Percentiles rank a stretch among this genome's conserved stretches.
Conservation (phyloP, 345 rosid species). For the Mangifera indica region DNA sequence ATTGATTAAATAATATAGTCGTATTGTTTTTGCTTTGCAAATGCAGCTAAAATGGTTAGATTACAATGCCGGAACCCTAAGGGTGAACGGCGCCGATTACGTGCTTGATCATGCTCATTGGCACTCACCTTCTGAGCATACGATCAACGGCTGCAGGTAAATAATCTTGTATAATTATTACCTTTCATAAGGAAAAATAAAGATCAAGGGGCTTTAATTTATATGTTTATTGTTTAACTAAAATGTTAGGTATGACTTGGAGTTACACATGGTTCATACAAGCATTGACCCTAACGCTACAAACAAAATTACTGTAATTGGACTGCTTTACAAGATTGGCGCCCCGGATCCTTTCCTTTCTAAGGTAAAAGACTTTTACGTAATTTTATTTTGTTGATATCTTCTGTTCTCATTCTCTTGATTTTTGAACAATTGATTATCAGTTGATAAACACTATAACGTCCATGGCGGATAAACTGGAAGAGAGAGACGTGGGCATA, state of each 20-base stretch:
- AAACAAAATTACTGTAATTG: constrained; percentile 46
- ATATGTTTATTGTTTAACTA: too few relatives aligned
- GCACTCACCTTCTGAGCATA: constrained; percentile 85
- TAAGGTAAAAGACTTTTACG: constrained; percentile 33
- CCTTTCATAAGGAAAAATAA: too few relatives aligned
- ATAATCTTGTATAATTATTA: too few relatives aligned
- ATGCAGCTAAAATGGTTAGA: constrained; percentile 55
- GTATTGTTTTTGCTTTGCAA: background rate
- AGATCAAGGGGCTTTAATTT: background rate
- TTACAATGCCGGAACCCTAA: constrained; percentile 41
- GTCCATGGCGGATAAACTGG: constrained; percentile 23
- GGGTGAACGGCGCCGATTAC: constrained; percentile 45
- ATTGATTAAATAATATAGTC: too few relatives aligned
- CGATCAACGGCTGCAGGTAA: constrained; percentile 64
- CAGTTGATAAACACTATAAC: constrained; percentile 33
- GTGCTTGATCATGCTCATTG: constrained; percentile 69
- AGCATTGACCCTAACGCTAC: constrained; percentile 40
- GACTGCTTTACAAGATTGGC: constrained; percentile 51
- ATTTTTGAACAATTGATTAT: background rate
- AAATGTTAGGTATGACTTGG: constrained; percentile 58
- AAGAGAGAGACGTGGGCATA: constrained; percentile 39
- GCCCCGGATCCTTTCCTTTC: constrained; percentile 51
- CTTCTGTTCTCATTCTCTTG: too few relatives aligned
- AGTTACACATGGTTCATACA: constrained; percentile 72
- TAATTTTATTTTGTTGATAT: too few relatives aligned